Evolutionary conservation across 768 basidiomycete genomes (phyloP), one percentile per base, ranked within the genome.

Genomic region (Austroboletus eburneus): DNA sequence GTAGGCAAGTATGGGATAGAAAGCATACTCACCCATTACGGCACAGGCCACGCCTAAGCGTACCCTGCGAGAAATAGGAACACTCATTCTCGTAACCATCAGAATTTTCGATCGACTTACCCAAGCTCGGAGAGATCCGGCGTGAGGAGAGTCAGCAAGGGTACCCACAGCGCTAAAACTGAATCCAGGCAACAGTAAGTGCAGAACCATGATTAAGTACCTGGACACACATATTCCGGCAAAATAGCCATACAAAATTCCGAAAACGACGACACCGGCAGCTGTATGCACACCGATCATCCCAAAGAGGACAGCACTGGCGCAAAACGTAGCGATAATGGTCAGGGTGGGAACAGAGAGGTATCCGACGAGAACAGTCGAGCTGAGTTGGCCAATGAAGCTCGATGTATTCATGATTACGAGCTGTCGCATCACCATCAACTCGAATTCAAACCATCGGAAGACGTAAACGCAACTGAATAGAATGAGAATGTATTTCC

Each of bases 361-460:
- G 42, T 64, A 67, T 43, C 68, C 68, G 12, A 71, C 72, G 18
- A 80, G 56, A 14, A 75, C 50, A 13, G 70, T 70, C 0, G 80
- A 76, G 13, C 80, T 51, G 1, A 75, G 67, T 32, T 84, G 75
- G 12, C 83, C 83, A 33, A 78, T 16, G 20, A 80, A 65, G 44
- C 76, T 78, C 2, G 73, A 68, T 2, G 70, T 73, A 52, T 84
- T 84, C 42, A 83, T 63, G 25, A 85, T 77, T 9, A 78, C 70
- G 22, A 85, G 67, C 74, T 81, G 47, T 24, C 14, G 33, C 42
- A 20, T 12, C 24, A 16, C 13, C 10, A 16, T 35, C 9, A 2
- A 35, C n/a, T 51, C 14, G n/a, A 38, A 18, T 37, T 24, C 2
- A 20, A 22, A 42, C 33, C 17, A 3, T 2, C 9, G 4, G 33